These are phyloP conservation scores for Zea luxurians DNA, from an alignment of 176 grass and related monocot species.

Conservation along the genomic window DNA sequence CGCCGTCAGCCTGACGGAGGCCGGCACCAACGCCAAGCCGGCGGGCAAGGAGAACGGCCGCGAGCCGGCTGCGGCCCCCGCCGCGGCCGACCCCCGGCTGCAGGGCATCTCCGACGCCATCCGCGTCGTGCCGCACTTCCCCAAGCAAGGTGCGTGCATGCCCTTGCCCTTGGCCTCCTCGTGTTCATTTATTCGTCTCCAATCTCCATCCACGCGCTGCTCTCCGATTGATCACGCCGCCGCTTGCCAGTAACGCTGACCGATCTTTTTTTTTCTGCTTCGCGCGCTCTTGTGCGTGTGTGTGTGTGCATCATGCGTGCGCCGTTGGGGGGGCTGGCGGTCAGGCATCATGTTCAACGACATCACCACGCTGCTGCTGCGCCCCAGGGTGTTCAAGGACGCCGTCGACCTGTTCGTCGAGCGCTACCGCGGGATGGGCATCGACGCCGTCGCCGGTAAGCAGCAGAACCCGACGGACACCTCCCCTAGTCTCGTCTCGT, in stretches of 20 bases:
- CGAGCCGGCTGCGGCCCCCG: background rate
- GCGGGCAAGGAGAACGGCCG: conserved; percentile 34
- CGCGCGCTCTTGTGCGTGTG: too few relatives aligned
- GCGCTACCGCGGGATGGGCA: conserved; percentile 68
- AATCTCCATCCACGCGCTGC: too few relatives aligned
- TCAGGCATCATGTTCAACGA: conserved; percentile 99
- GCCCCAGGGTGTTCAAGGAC: conserved; percentile 78
- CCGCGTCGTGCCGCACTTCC: conserved; percentile 91
- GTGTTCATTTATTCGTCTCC: background rate
- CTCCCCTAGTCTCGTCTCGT: too few relatives aligned
- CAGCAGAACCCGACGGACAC: background rate
- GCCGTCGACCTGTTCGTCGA: conserved; percentile 85
- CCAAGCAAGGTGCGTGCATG: conserved; percentile 57
- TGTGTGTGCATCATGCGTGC: background rate
- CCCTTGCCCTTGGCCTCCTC: too few relatives aligned
- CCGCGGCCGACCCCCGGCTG: conserved; percentile 51
- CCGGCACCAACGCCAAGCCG: background rate
- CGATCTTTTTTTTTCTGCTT: too few relatives aligned
- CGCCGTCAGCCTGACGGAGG: conserved; percentile 36
- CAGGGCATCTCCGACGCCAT: conserved; percentile 83
- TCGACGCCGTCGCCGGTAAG: conserved; percentile 83
- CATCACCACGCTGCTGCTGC: conserved; percentile 91
- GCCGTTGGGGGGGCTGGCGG: too few relatives aligned
- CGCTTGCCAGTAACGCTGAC: background rate
- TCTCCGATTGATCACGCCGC: background rate